These are phyloP conservation scores for Fraxinus dipetala DNA, from an alignment of 305 asterid species.

Conservation along the genomic window DNA sequence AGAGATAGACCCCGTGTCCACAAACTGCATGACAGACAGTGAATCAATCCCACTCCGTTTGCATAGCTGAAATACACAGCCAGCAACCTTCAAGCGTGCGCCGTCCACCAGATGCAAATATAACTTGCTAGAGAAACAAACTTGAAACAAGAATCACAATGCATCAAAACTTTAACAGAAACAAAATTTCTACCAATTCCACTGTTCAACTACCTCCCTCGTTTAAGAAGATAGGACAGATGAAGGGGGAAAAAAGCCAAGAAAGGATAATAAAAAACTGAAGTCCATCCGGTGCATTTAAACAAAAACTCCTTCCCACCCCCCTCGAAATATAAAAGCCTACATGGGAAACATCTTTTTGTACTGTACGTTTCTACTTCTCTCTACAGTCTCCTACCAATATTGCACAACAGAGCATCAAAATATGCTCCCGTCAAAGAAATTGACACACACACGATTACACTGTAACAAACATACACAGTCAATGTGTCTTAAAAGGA, in stretches of 20 bases:
- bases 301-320: not conserved
- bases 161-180: not conserved
- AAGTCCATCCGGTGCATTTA: not conserved
- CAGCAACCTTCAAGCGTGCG: not conserved
- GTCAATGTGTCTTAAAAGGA: not conserved
- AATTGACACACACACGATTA: not conserved
- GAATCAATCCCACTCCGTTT: not conserved
- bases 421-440: constrained; percentile 32
- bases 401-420: constrained; percentile 32
- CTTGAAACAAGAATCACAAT: not conserved
- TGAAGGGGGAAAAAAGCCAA: not conserved
- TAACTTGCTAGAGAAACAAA: not conserved
- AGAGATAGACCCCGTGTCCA: not conserved
- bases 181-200: not conserved
- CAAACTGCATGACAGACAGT: not conserved
- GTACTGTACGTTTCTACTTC: constrained; percentile 24
- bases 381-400: constrained; percentile 9
- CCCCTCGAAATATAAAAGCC: not conserved
- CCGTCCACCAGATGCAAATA: not conserved
- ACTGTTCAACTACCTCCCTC: not conserved
- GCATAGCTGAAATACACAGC: not conserved
- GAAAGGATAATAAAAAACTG: not conserved
- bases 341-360: not conserved
- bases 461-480: constrained; percentile 21
- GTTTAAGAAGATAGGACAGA: not conserved